Evolutionary conservation across 495 filamentous ascomycete species (phyloP).

Genomic region (Coniosporium apollinis): DNA sequence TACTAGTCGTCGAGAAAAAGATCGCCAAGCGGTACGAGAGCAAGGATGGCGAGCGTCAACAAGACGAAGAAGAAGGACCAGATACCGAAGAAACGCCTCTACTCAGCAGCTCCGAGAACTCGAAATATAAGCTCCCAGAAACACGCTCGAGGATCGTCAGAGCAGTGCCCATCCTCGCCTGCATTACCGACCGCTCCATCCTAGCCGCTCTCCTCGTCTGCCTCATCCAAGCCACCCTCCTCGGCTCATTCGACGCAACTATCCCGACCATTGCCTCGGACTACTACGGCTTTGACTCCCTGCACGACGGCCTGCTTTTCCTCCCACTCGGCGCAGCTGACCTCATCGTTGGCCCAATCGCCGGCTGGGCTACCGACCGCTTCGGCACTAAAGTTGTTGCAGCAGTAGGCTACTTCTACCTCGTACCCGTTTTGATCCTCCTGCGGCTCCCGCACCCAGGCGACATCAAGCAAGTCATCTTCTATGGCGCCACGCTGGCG

Average conservation of each 20-base stretch:
- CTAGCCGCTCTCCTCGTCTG: slow-evolving; percentile 30
- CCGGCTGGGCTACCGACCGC: slow-evolving; percentile 34
- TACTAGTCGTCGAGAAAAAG: slow-evolving; percentile 48
- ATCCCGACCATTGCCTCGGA: slow-evolving; percentile 34
- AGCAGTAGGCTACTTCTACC: slow-evolving; percentile 30
- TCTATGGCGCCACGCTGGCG: slow-evolving; percentile 30
- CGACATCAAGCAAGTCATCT: slow-evolving; percentile 20
- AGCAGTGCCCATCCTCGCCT: slow-evolving; percentile 30
- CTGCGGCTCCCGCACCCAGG: slow-evolving; percentile 31
- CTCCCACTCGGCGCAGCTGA: slow-evolving; percentile 34
- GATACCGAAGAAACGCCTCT: slow-evolving; percentile 22
- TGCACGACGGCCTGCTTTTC: slow-evolving; percentile 42
- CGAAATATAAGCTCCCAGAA: slow-evolving; percentile 24
- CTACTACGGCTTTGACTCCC: slow-evolving; percentile 38
- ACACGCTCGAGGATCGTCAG: slow-evolving; percentile 20
- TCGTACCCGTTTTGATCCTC: slow-evolving; percentile 32
- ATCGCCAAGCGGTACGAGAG: slow-evolving; percentile 17
- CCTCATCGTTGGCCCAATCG: slow-evolving; percentile 33
- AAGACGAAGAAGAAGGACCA: slow-evolving; percentile 7
- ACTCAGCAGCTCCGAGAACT: slow-evolving; percentile 18
- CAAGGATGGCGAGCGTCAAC: slow-evolving; percentile 3
- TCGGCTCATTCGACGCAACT: slow-evolving; percentile 38
- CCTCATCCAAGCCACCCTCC: slow-evolving; percentile 33
- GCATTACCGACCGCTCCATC: slow-evolving; percentile 27
- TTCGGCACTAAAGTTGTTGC: slow-evolving; percentile 34